Base-by-base conservation (phyloP, 768 basidiomycete genomes). In the Scleroderma citrinum region DNA sequence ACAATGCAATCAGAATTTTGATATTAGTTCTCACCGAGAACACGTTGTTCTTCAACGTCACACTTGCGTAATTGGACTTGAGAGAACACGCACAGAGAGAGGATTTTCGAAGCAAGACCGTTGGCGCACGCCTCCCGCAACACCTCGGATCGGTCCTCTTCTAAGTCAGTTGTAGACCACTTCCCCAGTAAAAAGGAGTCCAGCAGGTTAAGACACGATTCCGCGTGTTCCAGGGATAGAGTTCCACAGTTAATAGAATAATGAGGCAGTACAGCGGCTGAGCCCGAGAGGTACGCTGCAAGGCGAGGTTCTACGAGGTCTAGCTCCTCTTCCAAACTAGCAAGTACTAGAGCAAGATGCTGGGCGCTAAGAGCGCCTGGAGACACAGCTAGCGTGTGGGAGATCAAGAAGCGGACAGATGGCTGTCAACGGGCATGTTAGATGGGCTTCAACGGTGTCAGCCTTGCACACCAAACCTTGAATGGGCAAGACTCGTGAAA, bases 351-450 rank as follows among this genome's bases (percentile, higher is more conserved):
- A n/a, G n/a, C n/a, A n/a, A n/a, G n/a, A n/a, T n/a, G n/a, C n/a
- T n/a, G n/a, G n/a, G n/a, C n/a, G n/a, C n/a, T n/a, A n/a, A n/a
- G n/a, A n/a, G n/a, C n/a, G n/a, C 60, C 64, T 4, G 82, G 71
- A 1, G 87, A 66, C 1, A 67, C 56, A 11, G 72, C 73, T 11
- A 87, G 71, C 17, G 74, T 64, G 39, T 70, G 71, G 2, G 78
- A 73, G 23, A 80, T 56, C 14, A 87, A 73, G 39, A 81, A 73
- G 2, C 81, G 69, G 13, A 68, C 76, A 2, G 80, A 80, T 24
- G 81, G 72, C 77, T 82, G 38, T 20, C 17, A 20, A 32, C n/a
- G 30, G 13, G 6, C 20, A 31, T 26, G 31, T 57, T 49, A 53
- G 55, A 51, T 45, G 2, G 17, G 29, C 40, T n/a, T 26, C 30